Evolutionary conservation across 1,284 basidiomycete species (phyloP), one percentile per base, ranked within the genome.

Genomic region (Leccinum solheimii): DNA sequence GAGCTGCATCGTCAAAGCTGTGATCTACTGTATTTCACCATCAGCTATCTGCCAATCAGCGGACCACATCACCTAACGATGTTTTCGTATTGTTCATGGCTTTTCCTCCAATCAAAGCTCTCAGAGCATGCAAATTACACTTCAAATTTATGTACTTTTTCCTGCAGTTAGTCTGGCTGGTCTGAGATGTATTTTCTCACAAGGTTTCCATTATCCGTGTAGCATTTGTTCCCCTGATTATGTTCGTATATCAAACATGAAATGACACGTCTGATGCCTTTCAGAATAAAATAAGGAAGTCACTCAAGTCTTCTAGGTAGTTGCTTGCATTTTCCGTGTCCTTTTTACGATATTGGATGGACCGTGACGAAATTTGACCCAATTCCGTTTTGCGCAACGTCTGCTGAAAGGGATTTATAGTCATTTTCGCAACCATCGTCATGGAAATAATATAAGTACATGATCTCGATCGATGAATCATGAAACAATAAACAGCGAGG

Each of bases 381-480:
- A 48, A 23, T 32, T 38, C n/a, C 19, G 11, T 30, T 30, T 27
- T 21, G 9, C 7, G 30, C 8, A 2, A 9, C 19, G 7, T 27
- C 30, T 21, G 45, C 26, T 45, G 6, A 30, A 19, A 45, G 50
- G 23, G 9, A 56, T 56, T 56, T 32, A 66, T 16, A 14, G 55
- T 64, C 68, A 58, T 49, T 32, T 38, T 67, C 36, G 45, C 57
- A 21, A 30, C 56, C 36, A 43, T 36, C 5, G 27, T 53, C 16
- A 56, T 21, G 23, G 34, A 52, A 64, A 71, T 72, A 72, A 57
- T 62, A 61, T 70, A 30, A 30, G 27, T 30, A 69, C 68, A 69
- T 55, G 9, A 45, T 19, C 19, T 45, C 43, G 19, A 43, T 43
- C n/a, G 53, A 11, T 38, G 27, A 62, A 71, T 23, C 54, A 58